Base-by-base conservation (phyloP, 192 early-diverging fungal genomes). In the Entophlyctis luteolus region DNA sequence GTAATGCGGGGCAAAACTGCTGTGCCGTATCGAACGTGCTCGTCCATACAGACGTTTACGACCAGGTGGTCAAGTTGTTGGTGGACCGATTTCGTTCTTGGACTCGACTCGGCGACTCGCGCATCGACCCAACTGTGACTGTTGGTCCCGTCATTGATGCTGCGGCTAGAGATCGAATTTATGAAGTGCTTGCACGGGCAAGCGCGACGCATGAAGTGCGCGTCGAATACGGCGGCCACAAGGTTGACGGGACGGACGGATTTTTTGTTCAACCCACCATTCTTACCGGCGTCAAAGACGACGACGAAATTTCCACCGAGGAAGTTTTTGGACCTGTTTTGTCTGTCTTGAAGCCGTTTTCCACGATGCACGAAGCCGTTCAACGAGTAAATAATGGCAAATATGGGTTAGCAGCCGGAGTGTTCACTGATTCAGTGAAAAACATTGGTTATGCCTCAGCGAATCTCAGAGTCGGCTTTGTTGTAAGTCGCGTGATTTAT, bases 321-420 rank as follows among this genome's bases (percentile, higher is more conserved):
- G 95, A 98, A 70, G 93, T 90, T 4, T 97, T 97, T 84, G 94
- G 94, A 5, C 94, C 94, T 5, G 85, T 97, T 28, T 89, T 88
- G 33, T 88, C 84, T 10, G 77, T 97, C 29, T 86, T 85, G 68
- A 79, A 62, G 8, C 59, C 6, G 20, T 37, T 35, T 27, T 5
- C 0, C 22, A 86, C 85, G 10, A 89, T 92, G 42, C 90, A 93
- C 0, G 90, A 95, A 66, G 90, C 92, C 2, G 27, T 98, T n/a
- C 63, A 79, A 34, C 55, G 82, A 1, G 95, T 93, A 16, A 98
- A 98, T 74, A 76, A 74, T 53, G 79, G 87, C 8, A 59, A 68
- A 8, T 89, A 89, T 23, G 95, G 93, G 0, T 75, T 97, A 37
- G 90, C 93, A 0, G 91, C 89, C 3, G 93, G 91, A 72, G 91